Percentiles rank a stretch among this genome's conserved stretches.
These are phyloP conservation scores for Bauhinia variegata DNA, from an alignment of 306 rosid genomes.

Conservation along the genomic window DNA sequence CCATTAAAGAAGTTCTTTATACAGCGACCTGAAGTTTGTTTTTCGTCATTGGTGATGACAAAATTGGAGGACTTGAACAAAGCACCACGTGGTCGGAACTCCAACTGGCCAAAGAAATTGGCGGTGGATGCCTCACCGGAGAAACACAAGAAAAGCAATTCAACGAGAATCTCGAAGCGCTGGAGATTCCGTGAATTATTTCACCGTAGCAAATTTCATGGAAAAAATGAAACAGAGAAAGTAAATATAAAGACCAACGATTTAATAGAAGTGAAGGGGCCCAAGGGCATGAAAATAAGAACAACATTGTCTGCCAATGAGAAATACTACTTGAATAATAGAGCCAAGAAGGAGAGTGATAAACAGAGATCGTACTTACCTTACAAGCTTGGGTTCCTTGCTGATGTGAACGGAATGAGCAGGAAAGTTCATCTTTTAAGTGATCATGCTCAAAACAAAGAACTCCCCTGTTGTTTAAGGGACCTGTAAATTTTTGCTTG, in stretches of 20 bases:
- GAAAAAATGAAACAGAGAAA: constrained; percentile 29
- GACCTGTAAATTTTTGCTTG: too few relatives aligned
- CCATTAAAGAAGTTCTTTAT: too few relatives aligned
- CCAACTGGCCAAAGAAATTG: constrained; percentile 65
- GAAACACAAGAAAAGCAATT: constrained; percentile 60
- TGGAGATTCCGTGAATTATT: constrained; percentile 62
- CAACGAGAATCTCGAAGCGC: constrained; percentile 60
- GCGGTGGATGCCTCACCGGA: too few relatives aligned
- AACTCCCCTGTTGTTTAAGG: too few relatives aligned
- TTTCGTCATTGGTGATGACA: not conserved
- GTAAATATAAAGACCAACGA: too few relatives aligned
- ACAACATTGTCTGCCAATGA: constrained; percentile 65
- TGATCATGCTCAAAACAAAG: not conserved
- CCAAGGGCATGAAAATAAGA: not conserved
- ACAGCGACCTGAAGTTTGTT: too few relatives aligned
- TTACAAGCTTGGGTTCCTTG: constrained; percentile 77
- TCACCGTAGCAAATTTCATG: constrained; percentile 59
- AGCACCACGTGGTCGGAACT: constrained; percentile 47
- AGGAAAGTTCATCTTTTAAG: constrained; percentile 74
- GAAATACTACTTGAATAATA: constrained; percentile 61
- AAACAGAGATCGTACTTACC: constrained; percentile 81
- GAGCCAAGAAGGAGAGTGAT: constrained; percentile 65
- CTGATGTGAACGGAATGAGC: constrained; percentile 61
- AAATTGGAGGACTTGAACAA: constrained; percentile 9
- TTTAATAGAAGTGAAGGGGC: not conserved